A percentile compares a stretch with the other conserved stretches of the same genome.
phyloP scores from a whole-genome alignment of 148 eudicot genomes.

The Camellia granthamiana region DNA sequence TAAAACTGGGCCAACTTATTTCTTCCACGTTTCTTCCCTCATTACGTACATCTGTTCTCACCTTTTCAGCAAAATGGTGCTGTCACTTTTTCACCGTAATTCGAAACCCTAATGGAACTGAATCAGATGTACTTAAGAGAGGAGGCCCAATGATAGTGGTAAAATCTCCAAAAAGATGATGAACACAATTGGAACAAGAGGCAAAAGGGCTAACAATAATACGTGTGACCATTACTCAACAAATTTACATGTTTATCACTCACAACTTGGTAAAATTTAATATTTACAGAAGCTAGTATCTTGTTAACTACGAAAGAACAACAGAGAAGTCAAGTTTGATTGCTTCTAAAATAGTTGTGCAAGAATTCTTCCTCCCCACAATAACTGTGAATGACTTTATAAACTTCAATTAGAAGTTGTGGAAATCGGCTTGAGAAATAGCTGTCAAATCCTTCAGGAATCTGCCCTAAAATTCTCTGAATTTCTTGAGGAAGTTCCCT shows the following conservation, averaged over 20 bases:
- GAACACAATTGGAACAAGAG: background rate
- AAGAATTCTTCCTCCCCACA: constrained; percentile 63
- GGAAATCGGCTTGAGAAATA: constrained; percentile 77
- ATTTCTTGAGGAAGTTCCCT: constrained; percentile 73
- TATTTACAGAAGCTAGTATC: background rate
- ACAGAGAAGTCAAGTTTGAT: constrained; percentile 10
- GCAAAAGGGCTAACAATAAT: background rate
- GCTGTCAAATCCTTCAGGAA: constrained; percentile 74
- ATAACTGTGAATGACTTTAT: constrained; percentile 47
- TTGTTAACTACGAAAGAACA: background rate
- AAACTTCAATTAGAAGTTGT: constrained; percentile 68
- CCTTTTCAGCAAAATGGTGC: no score
- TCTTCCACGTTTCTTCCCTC: background rate
- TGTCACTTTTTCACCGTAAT: no score
- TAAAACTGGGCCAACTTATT: background rate
- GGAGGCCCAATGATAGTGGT: no score
- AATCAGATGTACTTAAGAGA: no score
- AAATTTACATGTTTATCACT: background rate
- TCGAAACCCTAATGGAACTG: no score
- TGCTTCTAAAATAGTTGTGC: constrained; percentile 56
- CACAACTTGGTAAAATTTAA: background rate
- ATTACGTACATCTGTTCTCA: no score
- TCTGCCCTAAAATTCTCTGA: constrained; percentile 63
- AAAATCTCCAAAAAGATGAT: background rate
- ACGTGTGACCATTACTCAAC: background rate